Conservation (phyloP, 352 stramenopile genomes). For the Phytopythium vexans region DNA sequence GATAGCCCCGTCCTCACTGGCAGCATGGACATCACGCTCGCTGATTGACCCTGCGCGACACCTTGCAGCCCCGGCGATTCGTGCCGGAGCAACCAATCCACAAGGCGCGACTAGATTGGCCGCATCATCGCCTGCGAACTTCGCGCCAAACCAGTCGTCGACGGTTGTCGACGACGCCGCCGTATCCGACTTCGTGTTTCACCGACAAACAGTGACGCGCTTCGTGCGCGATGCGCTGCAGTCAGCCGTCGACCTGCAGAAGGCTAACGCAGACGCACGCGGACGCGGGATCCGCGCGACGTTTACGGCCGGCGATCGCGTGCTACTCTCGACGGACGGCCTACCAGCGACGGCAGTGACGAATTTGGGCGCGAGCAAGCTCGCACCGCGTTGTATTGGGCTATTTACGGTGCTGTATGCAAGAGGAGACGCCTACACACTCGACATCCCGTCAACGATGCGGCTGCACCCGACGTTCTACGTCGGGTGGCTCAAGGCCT, state of each 20-base stretch:
- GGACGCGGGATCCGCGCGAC: conserved; percentile 7
- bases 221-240: conserved; percentile 19
- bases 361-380: conserved; percentile 9
- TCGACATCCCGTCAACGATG: conserved; percentile 14
- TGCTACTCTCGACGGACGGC: conserved; percentile 11
- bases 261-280: conserved; percentile 14
- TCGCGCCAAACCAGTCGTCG: neutral
- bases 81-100: too few species aligned
- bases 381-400: conserved; percentile 11
- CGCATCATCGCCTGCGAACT: too few species aligned
- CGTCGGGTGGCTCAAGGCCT: conserved; percentile 19
- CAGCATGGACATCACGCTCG: too few species aligned
- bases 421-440: conserved; percentile 6
- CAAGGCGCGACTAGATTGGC: too few species aligned
- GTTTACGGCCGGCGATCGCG: conserved; percentile 8
- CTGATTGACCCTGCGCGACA: too few species aligned
- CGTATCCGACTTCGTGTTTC: neutral
- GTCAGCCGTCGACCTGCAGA: conserved; percentile 17
- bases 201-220: conserved; percentile 1
- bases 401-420: conserved; percentile 6
- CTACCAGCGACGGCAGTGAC: conserved; percentile 3
- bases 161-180: neutral
- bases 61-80: too few species aligned
- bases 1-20: too few species aligned
- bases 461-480: conserved; percentile 26